Base-by-base conservation (phyloP, 805 yeast genomes). In the Metschnikowia lochheadii region DNA sequence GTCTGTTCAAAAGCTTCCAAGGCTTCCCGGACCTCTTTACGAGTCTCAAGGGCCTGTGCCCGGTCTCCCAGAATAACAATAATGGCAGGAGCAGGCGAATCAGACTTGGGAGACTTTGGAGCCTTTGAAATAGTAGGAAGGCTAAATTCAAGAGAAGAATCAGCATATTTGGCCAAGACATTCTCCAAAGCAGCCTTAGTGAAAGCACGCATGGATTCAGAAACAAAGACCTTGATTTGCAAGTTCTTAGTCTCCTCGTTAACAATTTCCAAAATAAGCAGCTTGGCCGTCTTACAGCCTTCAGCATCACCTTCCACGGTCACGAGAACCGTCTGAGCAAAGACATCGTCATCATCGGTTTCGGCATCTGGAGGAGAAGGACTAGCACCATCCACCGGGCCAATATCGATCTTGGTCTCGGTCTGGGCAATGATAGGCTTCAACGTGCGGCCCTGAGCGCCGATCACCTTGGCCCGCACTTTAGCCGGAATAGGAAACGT, bases 251-350 rank as follows among this genome's bases (percentile, higher is more conserved):
- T 85, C 60, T 86, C 84, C 61, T 86, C 87, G 61, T 80, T 78
- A 45, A 90, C 95, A 60, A 90, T 86, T 18, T 79, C 81, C 62
- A 81, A 58, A 56, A 92, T 89, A 63, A 77, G 81, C 34, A 71
- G 66, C 63, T 85, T 85, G 31, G 97, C 97, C 45, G 77, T 76
- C 55, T 77, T 79, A 58, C 87, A 87, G 49, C 96, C 90, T 64
- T 87, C 95, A 53, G 80, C 78, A 63, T 90, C 96, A 70, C 97
- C 98, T 53, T 81, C 85, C 49, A 91, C 73, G 26, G 82, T 70
- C 49, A 91, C 84, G 33, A 75, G 72, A 32, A 86, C 76, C n/a
- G 79, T 65, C 44, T 75, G 80, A 35, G 84, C 84, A 60, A 80
- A 81, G 46, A 81, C 66, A 55, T 84, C 89, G 51, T 80, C 85